phyloP scores from a whole-genome alignment of 2,329 filamentous ascomycete genomes.

The Taxawa tesnikishii region DNA sequence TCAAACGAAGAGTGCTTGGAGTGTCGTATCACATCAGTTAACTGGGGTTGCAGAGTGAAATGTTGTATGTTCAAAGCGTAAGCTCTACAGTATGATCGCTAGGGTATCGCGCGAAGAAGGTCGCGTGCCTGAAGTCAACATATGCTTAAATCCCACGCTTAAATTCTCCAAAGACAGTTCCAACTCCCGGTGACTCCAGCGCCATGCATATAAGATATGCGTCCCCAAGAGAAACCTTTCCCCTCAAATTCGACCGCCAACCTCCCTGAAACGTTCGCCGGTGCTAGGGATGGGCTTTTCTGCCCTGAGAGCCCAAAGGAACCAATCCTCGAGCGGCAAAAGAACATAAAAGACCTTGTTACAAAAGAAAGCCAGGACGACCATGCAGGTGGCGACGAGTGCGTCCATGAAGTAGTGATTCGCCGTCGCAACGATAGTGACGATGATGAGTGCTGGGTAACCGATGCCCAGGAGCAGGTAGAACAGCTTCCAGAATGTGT shows the following conservation, averaged over 20 bases:
- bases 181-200: too few species aligned
- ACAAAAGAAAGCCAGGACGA: slow-evolving; percentile 31
- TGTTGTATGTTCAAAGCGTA: too few species aligned
- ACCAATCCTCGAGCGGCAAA: slow-evolving; percentile 37
- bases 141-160: too few species aligned
- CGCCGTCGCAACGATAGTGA: slow-evolving; percentile 46
- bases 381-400: slow-evolving; percentile 32
- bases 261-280: slow-evolving; percentile 26
- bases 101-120: too few species aligned
- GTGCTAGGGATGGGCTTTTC: slow-evolving; percentile 43
- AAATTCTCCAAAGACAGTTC: too few species aligned
- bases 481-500: slow-evolving; percentile 27
- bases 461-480: slow-evolving; percentile 35
- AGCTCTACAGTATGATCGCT: too few species aligned
- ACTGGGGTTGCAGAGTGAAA: too few species aligned
- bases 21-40: too few species aligned
- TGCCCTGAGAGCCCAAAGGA: slow-evolving; percentile 34
- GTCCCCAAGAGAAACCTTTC: too few species aligned
- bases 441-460: slow-evolving; percentile 42
- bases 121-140: too few species aligned
- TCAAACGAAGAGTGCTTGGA: too few species aligned
- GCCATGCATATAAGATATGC: too few species aligned
- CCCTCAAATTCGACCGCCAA: slow-evolving; percentile 1
- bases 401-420: slow-evolving; percentile 48
- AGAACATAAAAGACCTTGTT: slow-evolving; percentile 38